These are phyloP conservation scores for Annulohypoxylon moriforme DNA, from an alignment of 495 filamentous ascomycete genomes.

Conservation along the genomic window DNA sequence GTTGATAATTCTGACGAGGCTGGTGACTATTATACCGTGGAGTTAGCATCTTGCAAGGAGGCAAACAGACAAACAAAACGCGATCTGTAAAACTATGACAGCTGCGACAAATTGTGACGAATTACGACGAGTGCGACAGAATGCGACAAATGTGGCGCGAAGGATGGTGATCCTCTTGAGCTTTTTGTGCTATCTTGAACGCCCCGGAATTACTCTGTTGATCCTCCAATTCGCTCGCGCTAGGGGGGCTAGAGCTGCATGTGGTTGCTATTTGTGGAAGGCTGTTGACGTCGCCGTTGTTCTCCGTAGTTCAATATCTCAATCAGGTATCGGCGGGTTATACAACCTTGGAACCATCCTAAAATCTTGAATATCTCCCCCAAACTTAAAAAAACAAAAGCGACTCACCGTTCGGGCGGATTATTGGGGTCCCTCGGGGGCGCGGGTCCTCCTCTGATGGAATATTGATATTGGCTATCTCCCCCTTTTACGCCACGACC, in stretches of 20 bases:
- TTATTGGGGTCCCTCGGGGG: slow-evolving; percentile 31
- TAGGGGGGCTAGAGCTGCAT: slow-evolving; percentile 29
- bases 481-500: slow-evolving; percentile 42
- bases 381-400: slow-evolving; percentile 20
- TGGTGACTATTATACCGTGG: slow-evolving; percentile 37
- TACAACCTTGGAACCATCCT: neutral
- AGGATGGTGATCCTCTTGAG: slow-evolving; percentile 33
- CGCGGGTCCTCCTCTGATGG: slow-evolving; percentile 43
- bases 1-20: slow-evolving; percentile 22
- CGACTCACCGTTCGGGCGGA: slow-evolving; percentile 31
- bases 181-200: slow-evolving; percentile 15
- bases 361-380: slow-evolving; percentile 4
- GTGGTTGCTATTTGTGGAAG: slow-evolving; percentile 33
- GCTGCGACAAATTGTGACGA: slow-evolving; percentile 8
- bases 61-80: slow-evolving; percentile 1
- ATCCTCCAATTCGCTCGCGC: slow-evolving; percentile 24
- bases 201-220: slow-evolving; percentile 17
- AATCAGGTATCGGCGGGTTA: neutral
- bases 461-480: slow-evolving; percentile 46
- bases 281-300: slow-evolving; percentile 16
- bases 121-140: slow-evolving; percentile 11
- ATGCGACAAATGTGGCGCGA: slow-evolving; percentile 25
- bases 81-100: slow-evolving; percentile 10
- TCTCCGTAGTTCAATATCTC: slow-evolving; percentile 1
- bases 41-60: slow-evolving; percentile 41